Base-by-base conservation (phyloP, 108 stramenopile genomes). In the Nitzschia palea region DNA sequence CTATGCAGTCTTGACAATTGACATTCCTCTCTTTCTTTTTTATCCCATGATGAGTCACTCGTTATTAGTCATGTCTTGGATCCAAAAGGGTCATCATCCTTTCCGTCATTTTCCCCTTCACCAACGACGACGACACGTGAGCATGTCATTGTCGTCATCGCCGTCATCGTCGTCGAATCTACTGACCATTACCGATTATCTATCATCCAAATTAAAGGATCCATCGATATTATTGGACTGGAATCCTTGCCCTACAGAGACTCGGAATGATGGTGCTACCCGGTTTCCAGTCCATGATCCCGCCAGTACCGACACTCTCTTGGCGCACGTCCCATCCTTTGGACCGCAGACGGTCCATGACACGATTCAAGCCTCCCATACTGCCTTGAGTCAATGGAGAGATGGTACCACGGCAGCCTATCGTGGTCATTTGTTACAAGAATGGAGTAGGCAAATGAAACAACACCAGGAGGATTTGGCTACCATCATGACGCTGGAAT, bases 401-500 rank as follows among this genome's bases (percentile, higher is more conserved):
- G 86, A 87, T 68, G 72, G 68, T 2, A 88, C 83, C n/a, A 93
- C 86, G 18, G 84, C 85, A 4, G 15, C 48, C 3, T 40, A 78
- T 61, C 74, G 91, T 18, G 73, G 86, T 3, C 34, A 55, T 23
- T 50, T 84, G 0, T 61, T 93, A 3, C 37, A 52, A 0, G 40
- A 75, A 48, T 88, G 88, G 88, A 78, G 78, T 63, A n/a, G 53
- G n/a, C 77, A 86, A 10, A 83, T 93, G 35, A 51, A 68, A 32
- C 65, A 73, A 30, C 53, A 83, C 33, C 32, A 45, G 5, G 47
- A 80, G 6, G 85, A 86, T 62, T 60, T 95, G 28, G 88, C 87
- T 27, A 83, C 31, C 31, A 84, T 97, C 26, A 92, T 97, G 88
- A 95, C 96, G 35, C 44, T 88, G 32, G 98, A 98, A 71, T 87